A percentile compares a stretch with the other conserved stretches of the same genome.
Conservation (phyloP, 768 basidiomycete species). For the Lentinus tigrinus region DNA sequence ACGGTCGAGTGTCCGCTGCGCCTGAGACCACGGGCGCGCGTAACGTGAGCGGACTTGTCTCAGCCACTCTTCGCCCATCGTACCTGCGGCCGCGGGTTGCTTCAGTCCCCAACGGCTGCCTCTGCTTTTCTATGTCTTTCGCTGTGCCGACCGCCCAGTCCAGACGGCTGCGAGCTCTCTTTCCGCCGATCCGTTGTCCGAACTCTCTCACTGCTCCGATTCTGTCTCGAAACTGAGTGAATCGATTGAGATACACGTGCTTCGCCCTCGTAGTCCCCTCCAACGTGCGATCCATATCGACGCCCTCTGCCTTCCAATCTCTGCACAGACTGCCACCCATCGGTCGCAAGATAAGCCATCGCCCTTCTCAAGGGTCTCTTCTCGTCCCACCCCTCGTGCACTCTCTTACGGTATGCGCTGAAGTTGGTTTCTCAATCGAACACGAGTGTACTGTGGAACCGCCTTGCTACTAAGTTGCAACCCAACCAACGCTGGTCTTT, state of each 20-base stretch:
- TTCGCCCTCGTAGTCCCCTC: constrained; percentile 5
- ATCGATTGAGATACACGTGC: constrained; percentile 15
- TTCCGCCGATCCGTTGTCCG: background rate
- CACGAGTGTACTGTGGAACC: background rate
- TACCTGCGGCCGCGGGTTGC: background rate
- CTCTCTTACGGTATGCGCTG: background rate
- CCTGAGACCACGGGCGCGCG: background rate
- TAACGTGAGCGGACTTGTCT: constrained; percentile 8
- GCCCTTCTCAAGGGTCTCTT: constrained; percentile 7
- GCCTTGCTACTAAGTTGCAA: too few species aligned
- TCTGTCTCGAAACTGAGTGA: background rate
- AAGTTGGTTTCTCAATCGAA: background rate
- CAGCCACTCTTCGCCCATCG: background rate
- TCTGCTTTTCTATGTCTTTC: background rate
- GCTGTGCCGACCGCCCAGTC: background rate
- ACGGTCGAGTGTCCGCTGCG: constrained; percentile 2
- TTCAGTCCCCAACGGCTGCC: background rate
- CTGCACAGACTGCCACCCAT: background rate
- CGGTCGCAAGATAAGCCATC: constrained; percentile 2
- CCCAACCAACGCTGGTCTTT: too few species aligned
- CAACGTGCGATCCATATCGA: constrained; percentile 14
- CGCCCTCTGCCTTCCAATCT: background rate
- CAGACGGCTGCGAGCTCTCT: background rate
- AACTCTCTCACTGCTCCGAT: background rate
- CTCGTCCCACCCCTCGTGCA: background rate